Evolutionary conservation across 345 rosid genomes (phyloP).

Genomic region (Aegle marmelos): DNA sequence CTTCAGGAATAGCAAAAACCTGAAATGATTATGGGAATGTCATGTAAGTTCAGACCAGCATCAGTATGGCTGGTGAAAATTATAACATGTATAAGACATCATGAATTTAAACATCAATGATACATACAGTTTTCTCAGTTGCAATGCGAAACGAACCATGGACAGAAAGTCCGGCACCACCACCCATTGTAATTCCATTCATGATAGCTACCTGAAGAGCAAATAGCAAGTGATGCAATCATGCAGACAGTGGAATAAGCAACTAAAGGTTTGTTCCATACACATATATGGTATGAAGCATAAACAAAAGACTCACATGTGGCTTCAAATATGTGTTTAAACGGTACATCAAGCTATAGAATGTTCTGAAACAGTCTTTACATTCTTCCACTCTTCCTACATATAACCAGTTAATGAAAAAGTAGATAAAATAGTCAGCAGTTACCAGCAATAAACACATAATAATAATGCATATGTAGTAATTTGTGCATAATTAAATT

Average conservation of each 20-base stretch:
- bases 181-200: conserved; percentile 29
- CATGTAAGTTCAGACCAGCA: not conserved
- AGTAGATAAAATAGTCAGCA: not conserved
- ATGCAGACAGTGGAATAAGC: not conserved
- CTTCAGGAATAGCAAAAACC: conserved; percentile 24
- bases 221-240: not conserved
- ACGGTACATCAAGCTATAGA: conserved; percentile 37
- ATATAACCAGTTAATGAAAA: not conserved
- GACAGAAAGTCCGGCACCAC: conserved; percentile 27
- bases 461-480: too few species aligned
- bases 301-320: conserved; percentile 31
- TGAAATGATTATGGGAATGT: not conserved
- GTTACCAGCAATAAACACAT: not conserved
- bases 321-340: conserved; percentile 47
- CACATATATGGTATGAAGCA: not conserved
- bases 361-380: conserved; percentile 35
- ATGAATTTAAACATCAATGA: not conserved
- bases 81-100: too few species aligned
- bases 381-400: conserved; percentile 43
- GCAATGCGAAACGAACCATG: conserved; percentile 20
- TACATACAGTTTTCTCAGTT: conserved; percentile 21
- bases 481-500: too few species aligned
- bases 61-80: not conserved
- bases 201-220: conserved; percentile 14
- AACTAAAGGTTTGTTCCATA: not conserved